Base-by-base conservation (phyloP, 371 early-diverging fungal genomes). In the Apophysomyces elegans region DNA sequence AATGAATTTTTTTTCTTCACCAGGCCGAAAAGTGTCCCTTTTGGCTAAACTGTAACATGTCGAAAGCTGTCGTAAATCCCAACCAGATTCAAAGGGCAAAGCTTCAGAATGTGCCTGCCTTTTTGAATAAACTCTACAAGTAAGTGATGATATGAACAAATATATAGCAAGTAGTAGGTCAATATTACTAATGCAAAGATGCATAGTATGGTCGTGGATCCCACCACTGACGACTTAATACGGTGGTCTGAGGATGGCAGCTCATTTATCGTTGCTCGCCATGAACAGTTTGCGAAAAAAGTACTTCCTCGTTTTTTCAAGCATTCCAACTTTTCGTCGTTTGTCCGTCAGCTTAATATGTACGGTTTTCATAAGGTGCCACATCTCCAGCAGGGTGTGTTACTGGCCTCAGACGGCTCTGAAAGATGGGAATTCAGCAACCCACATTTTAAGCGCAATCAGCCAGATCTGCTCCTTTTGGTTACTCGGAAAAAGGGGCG, bases 271-370 rank as follows among this genome's bases (percentile, higher is more conserved):
- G 86, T 93, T 0, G 61, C 77, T 38, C 79, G 84, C 14, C 90
- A 86, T 67, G 91, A 90, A 65, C 93, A 92, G 11, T 95, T 97
- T 82, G 90, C 95, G 14, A 90, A 91, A 56, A 86, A 85, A 59
- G 91, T 97, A 7, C 76, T 97, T 56, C 93, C 95, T 59, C 88
- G 87, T 12, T 91, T 89, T 70, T 97, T 96, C 73, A 97, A 97
- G 75, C 97, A 97, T 79, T 90, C 87, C 76, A 97, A 97, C 72
- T 93, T 96, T 67, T 91, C 93, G 21, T 91, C 91, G 9, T 98
- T 97, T 89, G 96, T 97, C 8, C 86, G 97, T 11, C 98, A 97
- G 75, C 85, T 98, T 11, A 98, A 98, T 69, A 96, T 95, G 93
- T 93, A 94, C 67, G 96, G 93, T 13, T 91, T 90, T 62, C 87